These are phyloP conservation scores for Kwoniella dejecticola DNA, from an alignment of 768 basidiomycete species.

Conservation along the genomic window DNA sequence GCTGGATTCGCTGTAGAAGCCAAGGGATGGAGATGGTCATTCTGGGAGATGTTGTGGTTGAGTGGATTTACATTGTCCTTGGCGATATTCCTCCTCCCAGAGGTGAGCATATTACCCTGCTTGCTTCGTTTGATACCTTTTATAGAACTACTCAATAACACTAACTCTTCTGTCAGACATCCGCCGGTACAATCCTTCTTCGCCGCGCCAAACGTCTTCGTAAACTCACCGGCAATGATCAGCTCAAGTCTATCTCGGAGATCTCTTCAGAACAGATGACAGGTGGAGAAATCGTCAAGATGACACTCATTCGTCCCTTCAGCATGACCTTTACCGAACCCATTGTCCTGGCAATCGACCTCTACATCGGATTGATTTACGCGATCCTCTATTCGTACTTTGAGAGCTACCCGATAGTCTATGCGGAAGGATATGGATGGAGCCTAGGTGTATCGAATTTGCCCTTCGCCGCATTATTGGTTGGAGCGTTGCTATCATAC, in stretches of 20 bases:
- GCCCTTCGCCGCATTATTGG: conserved; percentile 34
- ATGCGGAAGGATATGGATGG: conserved; percentile 31
- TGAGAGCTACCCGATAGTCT: conserved; percentile 42
- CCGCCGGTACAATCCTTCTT: conserved; percentile 53
- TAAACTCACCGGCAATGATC: conserved; percentile 54
- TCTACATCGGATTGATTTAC: conserved; percentile 40
- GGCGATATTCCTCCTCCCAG: conserved; percentile 53
- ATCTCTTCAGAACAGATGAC: conserved; percentile 40
- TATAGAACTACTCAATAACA: too few species aligned
- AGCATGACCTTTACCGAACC: conserved; percentile 38
- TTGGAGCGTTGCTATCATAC: conserved; percentile 32
- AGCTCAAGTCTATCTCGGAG: conserved; percentile 49
- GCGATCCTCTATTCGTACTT: conserved; percentile 39
- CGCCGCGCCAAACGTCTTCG: conserved; percentile 56
- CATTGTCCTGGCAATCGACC: conserved; percentile 30
- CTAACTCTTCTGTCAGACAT: conserved; percentile 38
- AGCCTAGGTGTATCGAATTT: conserved; percentile 31
- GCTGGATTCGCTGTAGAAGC: conserved; percentile 53
- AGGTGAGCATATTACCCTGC: conserved; percentile 27
- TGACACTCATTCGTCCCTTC: conserved; percentile 47
- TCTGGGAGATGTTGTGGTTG: conserved; percentile 56
- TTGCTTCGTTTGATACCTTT: background rate
- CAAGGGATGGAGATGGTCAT: conserved; percentile 56
- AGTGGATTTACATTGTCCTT: conserved; percentile 43
- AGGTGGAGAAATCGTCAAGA: conserved; percentile 26